Conservation (phyloP, 768 basidiomycete species). For the Candolleomyces eurysporus region DNA sequence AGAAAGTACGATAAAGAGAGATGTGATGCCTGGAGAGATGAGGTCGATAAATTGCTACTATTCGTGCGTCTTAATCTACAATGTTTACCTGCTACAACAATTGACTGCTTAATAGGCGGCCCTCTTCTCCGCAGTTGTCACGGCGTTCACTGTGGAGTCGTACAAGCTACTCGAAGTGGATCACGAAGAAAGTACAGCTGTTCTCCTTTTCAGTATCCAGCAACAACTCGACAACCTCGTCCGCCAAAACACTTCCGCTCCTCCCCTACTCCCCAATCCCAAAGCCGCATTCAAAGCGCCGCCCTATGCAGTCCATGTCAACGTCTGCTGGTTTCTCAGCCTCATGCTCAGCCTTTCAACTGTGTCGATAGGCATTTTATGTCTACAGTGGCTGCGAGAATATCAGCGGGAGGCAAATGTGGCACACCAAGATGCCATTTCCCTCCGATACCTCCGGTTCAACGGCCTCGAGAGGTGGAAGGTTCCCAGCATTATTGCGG, state of each 20-base stretch:
- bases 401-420: constrained; percentile 13
- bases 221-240: constrained; percentile 14
- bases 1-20: constrained; percentile 8
- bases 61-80: constrained; percentile 2
- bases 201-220: constrained; percentile 2
- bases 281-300: neutral
- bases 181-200: constrained; percentile 12
- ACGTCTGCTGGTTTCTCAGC: constrained; percentile 16
- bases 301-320: constrained; percentile 6
- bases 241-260: neutral
- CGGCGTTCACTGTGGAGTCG: constrained; percentile 23
- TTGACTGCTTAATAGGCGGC: constrained; percentile 15
- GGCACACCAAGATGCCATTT: constrained; percentile 2
- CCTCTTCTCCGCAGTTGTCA: constrained; percentile 24
- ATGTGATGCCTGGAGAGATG: constrained; percentile 12
- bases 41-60: constrained; percentile 12
- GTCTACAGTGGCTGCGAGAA: constrained; percentile 21
- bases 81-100: neutral
- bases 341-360: constrained; percentile 15
- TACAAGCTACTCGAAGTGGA: constrained; percentile 20
- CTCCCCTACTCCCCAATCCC: neutral
- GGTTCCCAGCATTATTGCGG: constrained; percentile 13
- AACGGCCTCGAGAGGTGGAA: constrained; percentile 14
- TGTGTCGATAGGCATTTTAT: constrained; percentile 15
- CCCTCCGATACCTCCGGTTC: constrained; percentile 14